Conservation (phyloP, 2,329 filamentous ascomycete genomes). For the Epichloe baconii region DNA sequence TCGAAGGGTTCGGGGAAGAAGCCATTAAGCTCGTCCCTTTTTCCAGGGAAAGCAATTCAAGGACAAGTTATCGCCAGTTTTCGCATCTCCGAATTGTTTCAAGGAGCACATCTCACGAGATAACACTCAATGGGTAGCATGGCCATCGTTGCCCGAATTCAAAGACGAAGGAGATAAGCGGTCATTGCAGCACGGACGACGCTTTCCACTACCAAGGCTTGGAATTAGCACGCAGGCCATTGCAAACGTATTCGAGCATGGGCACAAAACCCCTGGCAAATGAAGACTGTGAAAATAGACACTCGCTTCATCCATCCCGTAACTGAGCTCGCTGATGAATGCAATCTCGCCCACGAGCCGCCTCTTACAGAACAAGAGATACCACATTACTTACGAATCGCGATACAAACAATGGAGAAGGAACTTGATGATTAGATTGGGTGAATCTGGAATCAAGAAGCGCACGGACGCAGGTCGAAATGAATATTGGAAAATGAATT, state of each 20-base stretch:
- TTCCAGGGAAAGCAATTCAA: constrained; percentile 15
- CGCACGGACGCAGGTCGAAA: background rate
- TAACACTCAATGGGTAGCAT: constrained; percentile 12
- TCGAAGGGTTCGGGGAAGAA: background rate
- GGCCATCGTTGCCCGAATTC: constrained; percentile 23
- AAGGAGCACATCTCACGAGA: constrained; percentile 11
- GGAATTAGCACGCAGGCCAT: constrained; percentile 8
- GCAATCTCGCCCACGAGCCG: background rate
- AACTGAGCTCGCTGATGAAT: background rate
- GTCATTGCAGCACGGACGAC: constrained; percentile 13
- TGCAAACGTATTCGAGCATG: constrained; percentile 7
- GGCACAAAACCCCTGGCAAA: constrained; percentile 15
- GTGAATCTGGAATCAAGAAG: background rate
- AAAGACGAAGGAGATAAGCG: constrained; percentile 23
- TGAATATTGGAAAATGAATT: background rate
- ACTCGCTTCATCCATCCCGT: constrained; percentile 8
- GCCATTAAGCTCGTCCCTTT: constrained; percentile 8
- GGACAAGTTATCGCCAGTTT: constrained; percentile 20
- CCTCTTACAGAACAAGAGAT: constrained; percentile 5
- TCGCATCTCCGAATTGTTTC: constrained; percentile 21
- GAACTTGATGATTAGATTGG: constrained; percentile 4
- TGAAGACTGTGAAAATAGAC: constrained; percentile 13
- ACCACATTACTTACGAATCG: constrained; percentile 3
- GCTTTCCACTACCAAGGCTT: constrained; percentile 20
- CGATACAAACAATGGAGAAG: constrained; percentile 4